Evolutionary conservation across 352 stramenopile species (phyloP).

Genomic region (Phytophthora tubulina): DNA sequence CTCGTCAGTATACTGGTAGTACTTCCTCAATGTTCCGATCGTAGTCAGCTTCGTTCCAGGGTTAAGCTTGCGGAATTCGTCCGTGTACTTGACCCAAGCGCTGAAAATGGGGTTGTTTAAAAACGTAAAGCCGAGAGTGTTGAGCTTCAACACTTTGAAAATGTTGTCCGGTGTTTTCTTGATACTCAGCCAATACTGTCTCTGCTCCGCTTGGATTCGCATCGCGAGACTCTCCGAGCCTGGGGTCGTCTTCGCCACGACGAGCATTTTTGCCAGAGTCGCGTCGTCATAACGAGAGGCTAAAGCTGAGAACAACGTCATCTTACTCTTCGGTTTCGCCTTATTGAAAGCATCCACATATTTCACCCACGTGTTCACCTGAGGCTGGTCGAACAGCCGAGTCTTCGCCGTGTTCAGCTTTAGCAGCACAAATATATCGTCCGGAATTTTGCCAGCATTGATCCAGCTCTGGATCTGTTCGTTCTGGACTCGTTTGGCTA

Average conservation of each 20-base stretch:
- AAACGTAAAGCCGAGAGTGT: constrained; percentile 1
- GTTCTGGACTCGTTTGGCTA: constrained; percentile 3
- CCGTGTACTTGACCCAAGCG: constrained; percentile 18
- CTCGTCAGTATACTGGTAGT: constrained; percentile 3
- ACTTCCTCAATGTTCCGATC: constrained; percentile 10
- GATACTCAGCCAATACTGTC: not conserved
- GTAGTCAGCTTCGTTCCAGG: constrained; percentile 8
- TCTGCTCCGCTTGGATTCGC: constrained; percentile 12
- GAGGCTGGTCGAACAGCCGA: constrained; percentile 21
- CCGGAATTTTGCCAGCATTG: not conserved
- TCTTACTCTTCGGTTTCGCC: constrained; percentile 3
- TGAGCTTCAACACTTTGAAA: constrained; percentile 11
- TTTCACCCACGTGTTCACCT: constrained; percentile 21
- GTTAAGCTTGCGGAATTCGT: constrained; percentile 23
- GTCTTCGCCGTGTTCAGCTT: constrained; percentile 18
- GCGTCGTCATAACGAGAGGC: constrained; percentile 1
- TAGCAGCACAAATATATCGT: constrained; percentile 20
- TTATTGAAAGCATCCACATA: constrained; percentile 19
- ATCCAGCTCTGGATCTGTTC: constrained; percentile 20
- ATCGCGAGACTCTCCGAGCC: not conserved
- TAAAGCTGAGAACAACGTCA: constrained; percentile 8
- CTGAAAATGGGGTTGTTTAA: constrained; percentile 9
- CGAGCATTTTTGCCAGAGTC: constrained; percentile 7
- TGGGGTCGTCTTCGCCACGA: not conserved
- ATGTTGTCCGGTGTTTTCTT: not conserved